Evolutionary conservation across 495 filamentous ascomycete genomes (phyloP).

Genomic region (Haplographium delicatum): DNA sequence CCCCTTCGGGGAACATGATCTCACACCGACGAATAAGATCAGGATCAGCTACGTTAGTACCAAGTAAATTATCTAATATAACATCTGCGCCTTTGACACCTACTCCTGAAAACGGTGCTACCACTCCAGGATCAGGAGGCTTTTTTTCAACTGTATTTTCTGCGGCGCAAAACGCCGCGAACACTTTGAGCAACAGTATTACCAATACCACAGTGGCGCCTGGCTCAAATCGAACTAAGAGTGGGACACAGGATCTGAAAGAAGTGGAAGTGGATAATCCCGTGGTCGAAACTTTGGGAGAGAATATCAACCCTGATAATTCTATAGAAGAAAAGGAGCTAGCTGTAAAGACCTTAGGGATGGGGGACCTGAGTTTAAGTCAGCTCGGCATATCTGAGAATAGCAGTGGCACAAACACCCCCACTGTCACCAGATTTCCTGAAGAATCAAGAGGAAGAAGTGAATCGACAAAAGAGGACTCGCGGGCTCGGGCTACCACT

Average conservation of each 20-base stretch:
- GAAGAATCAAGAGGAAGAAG: conserved; percentile 23
- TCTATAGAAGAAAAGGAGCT: conserved; percentile 56
- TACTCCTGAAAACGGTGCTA: conserved; percentile 47
- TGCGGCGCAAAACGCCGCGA: conserved; percentile 92
- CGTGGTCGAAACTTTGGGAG: conserved; percentile 42
- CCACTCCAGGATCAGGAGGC: conserved; percentile 43
- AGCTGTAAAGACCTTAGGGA: conserved; percentile 85
- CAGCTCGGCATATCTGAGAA: conserved; percentile 67
- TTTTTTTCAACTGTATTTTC: conserved; percentile 95
- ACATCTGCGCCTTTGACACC: conserved; percentile 70
- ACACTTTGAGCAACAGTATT: conserved; percentile 73
- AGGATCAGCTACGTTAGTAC: conserved; percentile 59
- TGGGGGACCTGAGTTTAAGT: conserved; percentile 80
- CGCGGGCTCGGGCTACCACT: not conserved
- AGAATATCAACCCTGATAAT: conserved; percentile 28
- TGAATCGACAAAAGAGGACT: conserved; percentile 16
- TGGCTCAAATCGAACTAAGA: conserved; percentile 35
- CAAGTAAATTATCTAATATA: conserved; percentile 84
- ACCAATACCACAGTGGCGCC: conserved; percentile 49
- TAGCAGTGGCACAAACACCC: conserved; percentile 35
- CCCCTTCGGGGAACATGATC: conserved; percentile 64
- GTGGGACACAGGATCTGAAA: conserved; percentile 29
- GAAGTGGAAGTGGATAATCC: conserved; percentile 32
- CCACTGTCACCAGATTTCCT: conserved; percentile 34
- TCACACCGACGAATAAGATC: conserved; percentile 61